Evolutionary conservation across 176 grass and related monocot species (phyloP).

Genomic region (Avena eriantha): DNA sequence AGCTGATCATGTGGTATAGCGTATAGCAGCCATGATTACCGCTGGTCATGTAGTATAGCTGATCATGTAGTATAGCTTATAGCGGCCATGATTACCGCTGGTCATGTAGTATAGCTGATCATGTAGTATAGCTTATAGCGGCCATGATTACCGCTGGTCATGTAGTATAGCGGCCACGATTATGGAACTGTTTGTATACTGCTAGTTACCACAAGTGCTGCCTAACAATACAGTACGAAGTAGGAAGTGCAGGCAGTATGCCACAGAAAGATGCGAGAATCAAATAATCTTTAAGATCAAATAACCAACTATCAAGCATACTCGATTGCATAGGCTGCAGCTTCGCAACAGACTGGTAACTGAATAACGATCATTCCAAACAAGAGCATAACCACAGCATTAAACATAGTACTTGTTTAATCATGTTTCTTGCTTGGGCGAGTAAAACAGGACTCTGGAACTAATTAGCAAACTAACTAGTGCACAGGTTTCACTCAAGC

Average conservation of each 20-base stretch:
- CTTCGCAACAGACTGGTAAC: neutral
- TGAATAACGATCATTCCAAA: neutral
- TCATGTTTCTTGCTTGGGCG: neutral
- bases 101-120: too few species aligned
- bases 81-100: too few species aligned
- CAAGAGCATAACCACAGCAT: neutral
- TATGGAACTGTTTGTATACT: too few species aligned
- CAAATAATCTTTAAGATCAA: neutral
- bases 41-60: neutral
- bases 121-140: too few species aligned
- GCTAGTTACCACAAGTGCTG: neutral
- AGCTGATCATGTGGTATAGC: too few species aligned
- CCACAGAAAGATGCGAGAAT: neutral
- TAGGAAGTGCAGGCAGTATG: neutral
- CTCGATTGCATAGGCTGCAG: neutral
- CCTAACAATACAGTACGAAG: neutral
- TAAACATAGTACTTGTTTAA: neutral
- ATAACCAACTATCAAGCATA: slow-evolving; percentile 29
- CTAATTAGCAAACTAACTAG: neutral
- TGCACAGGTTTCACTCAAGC: neutral
- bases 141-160: neutral
- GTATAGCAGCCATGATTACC: too few species aligned
- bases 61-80: too few species aligned
- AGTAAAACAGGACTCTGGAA: neutral
- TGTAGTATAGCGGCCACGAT: neutral